These are phyloP conservation scores for Monosporascus sp. DNA, from an alignment of 2,329 filamentous ascomycete species.

Conservation along the genomic window DNA sequence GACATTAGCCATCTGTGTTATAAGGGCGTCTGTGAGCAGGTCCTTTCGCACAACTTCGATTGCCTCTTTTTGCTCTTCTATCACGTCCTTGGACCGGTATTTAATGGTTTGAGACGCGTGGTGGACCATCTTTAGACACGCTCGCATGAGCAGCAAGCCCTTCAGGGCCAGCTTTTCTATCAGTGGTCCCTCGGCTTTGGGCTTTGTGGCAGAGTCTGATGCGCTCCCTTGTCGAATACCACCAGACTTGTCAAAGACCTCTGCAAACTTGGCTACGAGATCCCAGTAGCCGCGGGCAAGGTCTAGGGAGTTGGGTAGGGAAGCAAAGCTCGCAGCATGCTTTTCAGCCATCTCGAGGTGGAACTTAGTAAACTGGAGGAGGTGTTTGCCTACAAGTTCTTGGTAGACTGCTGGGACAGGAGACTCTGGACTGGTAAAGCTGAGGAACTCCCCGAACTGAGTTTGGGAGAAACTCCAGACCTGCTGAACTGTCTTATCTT, in stretches of 20 bases:
- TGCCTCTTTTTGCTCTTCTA: slow-evolving; percentile 69
- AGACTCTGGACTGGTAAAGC: slow-evolving; percentile 54
- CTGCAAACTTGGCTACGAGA: slow-evolving; percentile 69
- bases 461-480: slow-evolving; percentile 77
- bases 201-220: slow-evolving; percentile 34
- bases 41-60: slow-evolving; percentile 64
- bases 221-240: slow-evolving; percentile 45
- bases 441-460: slow-evolving; percentile 73
- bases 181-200: slow-evolving; percentile 56
- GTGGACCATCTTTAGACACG: slow-evolving; percentile 81
- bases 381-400: slow-evolving; percentile 71
- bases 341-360: slow-evolving; percentile 78
- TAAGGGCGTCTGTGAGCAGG: slow-evolving; percentile 70
- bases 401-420: slow-evolving; percentile 48
- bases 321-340: slow-evolving; percentile 77
- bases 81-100: slow-evolving; percentile 68
- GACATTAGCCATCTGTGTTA: slow-evolving; percentile 75
- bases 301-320: slow-evolving; percentile 72
- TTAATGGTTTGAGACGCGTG: slow-evolving; percentile 77
- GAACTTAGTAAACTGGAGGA: slow-evolving; percentile 86
- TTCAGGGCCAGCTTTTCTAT: slow-evolving; percentile 77
- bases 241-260: slow-evolving; percentile 61
- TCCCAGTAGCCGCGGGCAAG: slow-evolving; percentile 83
- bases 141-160: slow-evolving; percentile 74
- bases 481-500: slow-evolving; percentile 67